Percentiles rank a stretch among this genome's conserved stretches.
phyloP scores from a whole-genome alignment of 768 basidiomycete genomes.

The Phaffia tasmanica region DNA sequence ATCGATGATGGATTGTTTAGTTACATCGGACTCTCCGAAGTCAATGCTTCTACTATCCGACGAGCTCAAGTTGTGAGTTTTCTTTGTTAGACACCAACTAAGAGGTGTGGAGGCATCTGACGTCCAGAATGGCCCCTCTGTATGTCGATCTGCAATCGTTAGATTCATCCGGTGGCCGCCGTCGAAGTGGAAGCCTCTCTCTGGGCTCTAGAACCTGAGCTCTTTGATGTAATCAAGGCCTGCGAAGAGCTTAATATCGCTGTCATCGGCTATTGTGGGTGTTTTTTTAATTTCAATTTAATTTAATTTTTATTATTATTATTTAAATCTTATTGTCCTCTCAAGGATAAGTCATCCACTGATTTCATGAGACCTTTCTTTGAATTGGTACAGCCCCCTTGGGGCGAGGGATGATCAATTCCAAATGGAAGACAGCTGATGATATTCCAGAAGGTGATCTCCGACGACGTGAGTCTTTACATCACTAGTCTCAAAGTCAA shows the following conservation, averaged over 20 bases:
- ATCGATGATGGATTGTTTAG: conserved; percentile 49
- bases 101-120: not conserved
- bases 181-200: conserved; percentile 61
- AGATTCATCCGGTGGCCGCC: conserved; percentile 50
- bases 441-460: conserved; percentile 42
- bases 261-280: conserved; percentile 54
- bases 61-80: conserved; percentile 4
- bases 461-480: conserved; percentile 31
- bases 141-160: not conserved
- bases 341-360: not conserved
- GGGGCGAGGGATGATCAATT: conserved; percentile 39
- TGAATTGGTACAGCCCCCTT: conserved; percentile 28
- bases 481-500: not conserved
- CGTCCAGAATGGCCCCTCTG: no score
- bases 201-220: conserved; percentile 50
- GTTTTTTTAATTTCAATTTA: no score
- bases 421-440: conserved; percentile 34
- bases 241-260: conserved; percentile 50
- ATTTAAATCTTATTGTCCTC: conserved; percentile 23
- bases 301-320: no score
- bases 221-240: conserved; percentile 46
- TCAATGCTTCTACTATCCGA: conserved; percentile 35
- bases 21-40: conserved; percentile 53
- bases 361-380: not conserved
- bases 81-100: not conserved